phyloP scores from a whole-genome alignment of 164 flowering plant species.

The Euptelea pleiosperma region DNA sequence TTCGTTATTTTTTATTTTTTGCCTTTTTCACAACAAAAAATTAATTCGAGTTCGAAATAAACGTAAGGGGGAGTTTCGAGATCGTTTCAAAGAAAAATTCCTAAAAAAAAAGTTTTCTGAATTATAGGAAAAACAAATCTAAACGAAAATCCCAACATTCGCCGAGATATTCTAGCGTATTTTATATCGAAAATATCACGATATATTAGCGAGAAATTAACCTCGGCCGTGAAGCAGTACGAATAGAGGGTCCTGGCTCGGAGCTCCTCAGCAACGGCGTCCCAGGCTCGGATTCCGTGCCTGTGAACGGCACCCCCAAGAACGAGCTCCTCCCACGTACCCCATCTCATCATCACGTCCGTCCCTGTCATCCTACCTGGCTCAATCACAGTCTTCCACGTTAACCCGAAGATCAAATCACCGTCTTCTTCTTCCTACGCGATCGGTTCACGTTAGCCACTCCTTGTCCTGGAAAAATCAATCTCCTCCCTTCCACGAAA shows the following conservation, averaged over 20 bases:
- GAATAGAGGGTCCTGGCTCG: conserved; percentile 53
- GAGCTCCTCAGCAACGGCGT: conserved; percentile 71
- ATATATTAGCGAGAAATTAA: conserved; percentile 17
- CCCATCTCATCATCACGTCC: conserved; percentile 49
- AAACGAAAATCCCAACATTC: no score
- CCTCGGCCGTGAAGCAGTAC: conserved; percentile 61
- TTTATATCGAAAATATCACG: neutral
- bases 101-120: no score
- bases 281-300: conserved; percentile 74
- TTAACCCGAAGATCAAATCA: no score
- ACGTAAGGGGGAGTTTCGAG: no score
- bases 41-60: no score
- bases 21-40: no score
- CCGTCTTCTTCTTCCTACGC: conserved; percentile 13
- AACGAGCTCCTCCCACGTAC: conserved; percentile 90
- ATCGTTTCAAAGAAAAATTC: no score
- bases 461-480: neutral
- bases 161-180: no score
- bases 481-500: no score
- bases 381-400: conserved; percentile 21
- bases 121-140: no score
- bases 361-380: conserved; percentile 2
- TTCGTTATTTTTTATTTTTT: no score
- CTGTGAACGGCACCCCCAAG: conserved; percentile 78
- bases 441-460: conserved; percentile 21